Base-by-base conservation (phyloP, 176 grass and related monocot genomes). In the Phyllostachys edulis region DNA sequence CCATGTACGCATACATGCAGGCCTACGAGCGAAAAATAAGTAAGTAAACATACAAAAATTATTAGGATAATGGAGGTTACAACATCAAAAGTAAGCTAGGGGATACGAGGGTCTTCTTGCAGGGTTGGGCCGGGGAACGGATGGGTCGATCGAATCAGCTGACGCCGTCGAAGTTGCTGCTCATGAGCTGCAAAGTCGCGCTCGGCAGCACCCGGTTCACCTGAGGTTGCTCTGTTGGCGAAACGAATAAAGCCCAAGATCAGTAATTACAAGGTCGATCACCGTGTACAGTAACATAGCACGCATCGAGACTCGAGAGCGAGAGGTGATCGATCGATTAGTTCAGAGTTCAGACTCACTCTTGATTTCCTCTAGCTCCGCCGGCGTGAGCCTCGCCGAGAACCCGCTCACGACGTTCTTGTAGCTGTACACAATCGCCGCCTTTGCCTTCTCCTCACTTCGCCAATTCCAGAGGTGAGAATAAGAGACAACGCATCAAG, bases 401-500 rank as follows among this genome's bases (percentile, higher is more conserved):
- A 97, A 97, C 11, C 94, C 94, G 51, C 92, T 91, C 23, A 91
- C 18, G 6, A 92, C 92, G 29, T 94, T 85, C 78, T 17, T 89
- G 87, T 94, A 97, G 81, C 94, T 88, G 80, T 97, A 97, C 59
- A 97, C 36, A 1, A 94, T 37, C 24, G 88, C 72, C 9, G 51
- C 80, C 78, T 89, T 92, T 6, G 95, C 95, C 62, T 87, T 87
- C 46, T 86, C 90, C 80, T 94, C 90, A 23, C 95, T 97, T 68
- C 1, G 12, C 34, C 36, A 9, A 47, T 21, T 5, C 3, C 61
- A 63, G 9, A 69, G 63, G 10, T 45, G 4, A 27, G 54, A 15
- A 50, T 44, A 42, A 32, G 1, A 36, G 45, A 4, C 13, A 7
- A 37, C 32, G 39, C 9, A 11, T 16, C 45, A 34, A 27, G 55